phyloP scores from a whole-genome alignment of 495 filamentous ascomycete species.

The Viridothelium virens region DNA sequence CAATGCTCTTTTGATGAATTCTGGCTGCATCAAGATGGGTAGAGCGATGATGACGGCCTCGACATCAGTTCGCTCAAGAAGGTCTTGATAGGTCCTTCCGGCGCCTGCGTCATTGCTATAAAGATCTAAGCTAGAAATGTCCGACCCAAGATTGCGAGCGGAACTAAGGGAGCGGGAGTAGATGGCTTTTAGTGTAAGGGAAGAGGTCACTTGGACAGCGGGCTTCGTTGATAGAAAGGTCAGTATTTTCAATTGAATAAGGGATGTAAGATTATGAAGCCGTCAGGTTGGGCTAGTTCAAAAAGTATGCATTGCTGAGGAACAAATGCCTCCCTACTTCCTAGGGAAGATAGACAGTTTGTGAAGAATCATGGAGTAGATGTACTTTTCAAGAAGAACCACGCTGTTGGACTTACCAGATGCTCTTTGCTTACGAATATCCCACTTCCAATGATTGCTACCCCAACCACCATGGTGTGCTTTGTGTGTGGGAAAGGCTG shows the following conservation, averaged over 20 bases:
- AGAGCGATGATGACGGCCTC: conserved; percentile 62
- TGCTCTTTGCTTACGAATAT: conserved; percentile 44
- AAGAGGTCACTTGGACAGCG: conserved; percentile 35
- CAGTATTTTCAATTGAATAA: background rate
- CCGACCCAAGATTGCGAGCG: conserved; percentile 25
- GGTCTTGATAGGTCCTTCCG: conserved; percentile 48
- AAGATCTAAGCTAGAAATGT: conserved; percentile 30
- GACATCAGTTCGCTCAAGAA: conserved; percentile 60
- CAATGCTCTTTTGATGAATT: conserved; percentile 53
- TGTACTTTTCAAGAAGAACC: too few relatives aligned
- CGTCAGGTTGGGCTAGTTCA: too few relatives aligned
- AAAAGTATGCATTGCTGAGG: too few relatives aligned
- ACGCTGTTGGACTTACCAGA: conserved; percentile 26
- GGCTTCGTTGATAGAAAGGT: conserved; percentile 33
- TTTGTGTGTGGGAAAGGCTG: background rate
- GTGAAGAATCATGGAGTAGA: too few relatives aligned
- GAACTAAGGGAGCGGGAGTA: conserved; percentile 38
- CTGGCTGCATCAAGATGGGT: conserved; percentile 52
- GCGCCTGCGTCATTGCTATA: conserved; percentile 55
- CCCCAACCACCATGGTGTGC: conserved; percentile 36
- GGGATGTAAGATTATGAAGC: too few relatives aligned
- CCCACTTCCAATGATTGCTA: conserved; percentile 62
- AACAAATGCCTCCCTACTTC: too few relatives aligned
- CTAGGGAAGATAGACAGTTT: too few relatives aligned
- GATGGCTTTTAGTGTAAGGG: conserved; percentile 34